Conservation (phyloP, 345 rosid species). For the Pistacia integerrima region DNA sequence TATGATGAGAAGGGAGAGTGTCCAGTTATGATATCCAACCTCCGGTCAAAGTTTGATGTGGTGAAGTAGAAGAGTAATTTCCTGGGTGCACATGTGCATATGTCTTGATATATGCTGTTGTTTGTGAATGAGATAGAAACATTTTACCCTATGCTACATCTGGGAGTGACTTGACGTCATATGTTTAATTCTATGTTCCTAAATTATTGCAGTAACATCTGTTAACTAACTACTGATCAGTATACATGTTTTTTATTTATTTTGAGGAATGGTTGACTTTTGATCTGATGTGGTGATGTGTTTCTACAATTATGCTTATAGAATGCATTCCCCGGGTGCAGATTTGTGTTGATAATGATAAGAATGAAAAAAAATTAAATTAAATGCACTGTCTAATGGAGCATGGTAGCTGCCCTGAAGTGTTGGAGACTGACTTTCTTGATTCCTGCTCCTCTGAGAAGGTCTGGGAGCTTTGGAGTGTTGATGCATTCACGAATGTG, state of each 20-base stretch:
- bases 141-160: constrained; percentile 9
- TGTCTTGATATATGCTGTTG: constrained; percentile 26
- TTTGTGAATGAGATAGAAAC: constrained; percentile 21
- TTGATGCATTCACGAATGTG: not conserved
- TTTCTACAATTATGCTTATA: not conserved
- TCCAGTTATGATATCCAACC: constrained; percentile 85
- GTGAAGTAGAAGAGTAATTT: constrained; percentile 40
- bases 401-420: not conserved
- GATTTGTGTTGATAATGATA: not conserved
- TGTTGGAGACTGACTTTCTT: not conserved
- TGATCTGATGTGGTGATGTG: not conserved
- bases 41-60: constrained; percentile 64
- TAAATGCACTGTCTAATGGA: not conserved
- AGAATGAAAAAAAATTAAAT: not conserved
- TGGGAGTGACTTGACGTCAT: not conserved
- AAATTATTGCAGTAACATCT: constrained; percentile 6
- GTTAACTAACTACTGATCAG: constrained; percentile 1
- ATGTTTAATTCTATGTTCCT: constrained; percentile 6
- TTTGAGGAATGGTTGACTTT: not conserved
- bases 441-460: not conserved
- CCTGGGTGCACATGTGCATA: not conserved
- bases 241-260: not conserved
- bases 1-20: constrained; percentile 88
- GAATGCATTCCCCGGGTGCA: not conserved
- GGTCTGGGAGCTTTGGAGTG: not conserved